Percentiles rank a stretch among this genome's conserved stretches.
These are phyloP conservation scores for Arachnopeziza araneosa DNA, from an alignment of 2,329 filamentous ascomycete genomes.

Conservation along the genomic window DNA sequence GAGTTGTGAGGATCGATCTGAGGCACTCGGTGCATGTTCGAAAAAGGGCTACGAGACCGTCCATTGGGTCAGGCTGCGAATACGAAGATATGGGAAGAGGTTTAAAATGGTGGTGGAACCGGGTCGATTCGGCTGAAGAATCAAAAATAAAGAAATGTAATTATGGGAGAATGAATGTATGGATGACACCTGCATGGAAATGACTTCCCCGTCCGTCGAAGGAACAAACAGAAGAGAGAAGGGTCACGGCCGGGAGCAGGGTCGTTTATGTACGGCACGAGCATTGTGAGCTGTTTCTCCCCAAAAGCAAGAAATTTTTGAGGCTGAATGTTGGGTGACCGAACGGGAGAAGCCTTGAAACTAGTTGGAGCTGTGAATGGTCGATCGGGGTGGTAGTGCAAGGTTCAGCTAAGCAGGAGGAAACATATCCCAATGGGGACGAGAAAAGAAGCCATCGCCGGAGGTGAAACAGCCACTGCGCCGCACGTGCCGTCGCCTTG, in stretches of 20 bases:
- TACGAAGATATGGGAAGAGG: background rate
- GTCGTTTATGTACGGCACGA: background rate
- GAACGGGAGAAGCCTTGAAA: background rate
- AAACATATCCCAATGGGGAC: background rate
- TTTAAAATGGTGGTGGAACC: background rate
- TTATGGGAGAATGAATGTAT: background rate
- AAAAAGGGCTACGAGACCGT: constrained; percentile 11
- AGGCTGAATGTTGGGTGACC: background rate
- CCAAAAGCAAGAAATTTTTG: background rate
- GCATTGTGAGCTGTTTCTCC: background rate
- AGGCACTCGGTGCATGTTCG: constrained; percentile 11
- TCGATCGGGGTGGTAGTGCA: background rate
- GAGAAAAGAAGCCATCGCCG: background rate
- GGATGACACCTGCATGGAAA: background rate
- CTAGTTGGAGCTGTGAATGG: background rate
- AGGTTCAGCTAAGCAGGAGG: background rate
- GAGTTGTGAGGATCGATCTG: constrained; percentile 15
- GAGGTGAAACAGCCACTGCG: background rate
- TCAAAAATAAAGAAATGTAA: background rate
- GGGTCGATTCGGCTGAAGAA: background rate
- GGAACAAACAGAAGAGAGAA: background rate
- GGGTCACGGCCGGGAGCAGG: background rate
- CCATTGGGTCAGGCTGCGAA: constrained; percentile 4
- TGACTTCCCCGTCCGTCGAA: background rate
- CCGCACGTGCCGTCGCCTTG: background rate